Percentiles rank a stretch among this genome's conserved stretches.
Evolutionary conservation across 2,329 filamentous ascomycete genomes (phyloP).

Genomic region (Penicillium freii): DNA sequence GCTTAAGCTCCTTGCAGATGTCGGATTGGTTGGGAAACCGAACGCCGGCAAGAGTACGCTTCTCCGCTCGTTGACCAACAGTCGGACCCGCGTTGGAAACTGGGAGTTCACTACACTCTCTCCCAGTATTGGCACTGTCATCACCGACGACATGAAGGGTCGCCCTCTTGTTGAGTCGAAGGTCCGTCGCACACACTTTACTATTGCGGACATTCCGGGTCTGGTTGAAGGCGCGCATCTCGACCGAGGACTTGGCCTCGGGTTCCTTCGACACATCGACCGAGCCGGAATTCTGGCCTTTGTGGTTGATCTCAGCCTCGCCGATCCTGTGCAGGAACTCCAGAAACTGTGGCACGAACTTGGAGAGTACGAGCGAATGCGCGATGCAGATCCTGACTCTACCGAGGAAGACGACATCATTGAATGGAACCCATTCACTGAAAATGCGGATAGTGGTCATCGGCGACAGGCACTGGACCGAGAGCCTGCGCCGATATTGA

Average conservation of each 20-base stretch:
- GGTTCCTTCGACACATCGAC: conserved; percentile 91
- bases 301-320: conserved; percentile 79
- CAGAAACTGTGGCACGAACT: conserved; percentile 88
- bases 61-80: conserved; percentile 81
- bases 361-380: conserved; percentile 77
- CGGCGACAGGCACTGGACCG: conserved; percentile 2
- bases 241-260: conserved; percentile 84
- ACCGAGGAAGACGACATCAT: conserved; percentile 54
- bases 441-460: conserved; percentile 25
- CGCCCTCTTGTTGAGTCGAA: conserved; percentile 58
- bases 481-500: conserved; percentile 5
- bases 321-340: conserved; percentile 75
- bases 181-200: conserved; percentile 72
- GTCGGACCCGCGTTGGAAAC: conserved; percentile 80
- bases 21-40: conserved; percentile 89
- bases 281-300: conserved; percentile 90
- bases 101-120: conserved; percentile 97
- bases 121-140: conserved; percentile 92
- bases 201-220: conserved; percentile 92
- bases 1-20: conserved; percentile 90
- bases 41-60: conserved; percentile 97
- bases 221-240: conserved; percentile 89
- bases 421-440: conserved; percentile 45
- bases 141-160: conserved; percentile 82
- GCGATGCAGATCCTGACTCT: conserved; percentile 67